Percentiles rank a stretch among this genome's conserved stretches.
These are phyloP conservation scores for Naumovozyma dairenensis DNA, from an alignment of 805 yeast species.

Conservation along the genomic window DNA sequence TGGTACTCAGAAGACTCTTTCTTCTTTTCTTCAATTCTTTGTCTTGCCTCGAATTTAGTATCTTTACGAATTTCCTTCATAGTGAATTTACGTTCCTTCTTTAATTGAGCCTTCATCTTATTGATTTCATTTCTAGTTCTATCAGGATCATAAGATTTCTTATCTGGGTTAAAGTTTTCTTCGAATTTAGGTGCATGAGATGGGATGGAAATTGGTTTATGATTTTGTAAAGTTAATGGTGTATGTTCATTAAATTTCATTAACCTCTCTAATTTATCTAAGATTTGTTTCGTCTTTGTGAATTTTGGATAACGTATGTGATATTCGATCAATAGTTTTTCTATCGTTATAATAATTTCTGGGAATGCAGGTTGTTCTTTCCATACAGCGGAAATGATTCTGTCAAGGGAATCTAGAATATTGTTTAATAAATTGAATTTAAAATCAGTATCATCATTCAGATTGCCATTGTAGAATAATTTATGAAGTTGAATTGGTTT, in stretches of 20 bases:
- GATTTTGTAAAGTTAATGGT: conserved; percentile 76
- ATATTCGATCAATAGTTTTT: conserved; percentile 34
- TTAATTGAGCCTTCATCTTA: conserved; percentile 75
- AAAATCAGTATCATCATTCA: conserved; percentile 24
- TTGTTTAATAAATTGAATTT: conserved; percentile 22
- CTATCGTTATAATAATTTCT: conserved; percentile 47
- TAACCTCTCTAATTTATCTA: conserved; percentile 41
- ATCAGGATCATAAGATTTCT: conserved; percentile 81
- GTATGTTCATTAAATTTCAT: conserved; percentile 42
- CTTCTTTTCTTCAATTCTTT: conserved; percentile 72
- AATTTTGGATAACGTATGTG: conserved; percentile 29
- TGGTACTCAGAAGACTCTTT: conserved; percentile 70
- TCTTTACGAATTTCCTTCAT: conserved; percentile 88
- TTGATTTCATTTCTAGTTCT: conserved; percentile 69
- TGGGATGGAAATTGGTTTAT: conserved; percentile 75
- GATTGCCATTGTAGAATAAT: conserved; percentile 19
- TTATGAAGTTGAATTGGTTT: conserved; percentile 14
- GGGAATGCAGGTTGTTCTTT: conserved; percentile 51
- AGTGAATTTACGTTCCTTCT: conserved; percentile 83
- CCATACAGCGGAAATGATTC: conserved; percentile 37
- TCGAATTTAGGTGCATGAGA: conserved; percentile 86
- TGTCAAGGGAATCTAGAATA: conserved; percentile 25
- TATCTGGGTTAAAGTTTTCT: conserved; percentile 92
- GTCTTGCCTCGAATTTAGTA: conserved; percentile 76
- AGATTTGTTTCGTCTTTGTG: conserved; percentile 27